Base-by-base conservation (phyloP, 192 early-diverging fungal genomes). In the Gaertneriomyces semiglobifer region DNA sequence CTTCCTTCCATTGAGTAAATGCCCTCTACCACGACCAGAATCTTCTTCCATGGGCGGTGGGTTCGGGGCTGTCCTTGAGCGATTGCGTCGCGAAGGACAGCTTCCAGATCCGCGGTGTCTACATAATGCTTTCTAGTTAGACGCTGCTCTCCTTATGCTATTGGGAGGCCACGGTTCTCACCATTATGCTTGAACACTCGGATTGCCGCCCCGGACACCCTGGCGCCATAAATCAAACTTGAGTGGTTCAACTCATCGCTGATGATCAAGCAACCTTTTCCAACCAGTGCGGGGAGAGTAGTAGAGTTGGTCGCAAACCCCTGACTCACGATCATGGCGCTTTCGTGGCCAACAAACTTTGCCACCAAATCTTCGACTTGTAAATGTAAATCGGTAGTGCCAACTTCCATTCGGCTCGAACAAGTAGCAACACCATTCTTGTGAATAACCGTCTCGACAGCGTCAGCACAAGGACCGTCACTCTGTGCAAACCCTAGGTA, bases 31-130 rank as follows among this genome's bases (percentile, higher is more conserved):
- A 98, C 85, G 3, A 98, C 84, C 65, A 98, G 73, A 73, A 98
- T 98, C 79, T 98, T 98, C 79, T 95, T 96, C 96, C 96, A 98
- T 9, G 94, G 96, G 33, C 96, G 87, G 74, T 97, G 95, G 7
- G 94, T 98, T 56, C 96, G 85, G 20, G 95, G 95, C 77, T 98
- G 96, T 33, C 96, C 96, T 74, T 95, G 91, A 45, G 92, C 78
- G 66, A 98, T 97, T 63, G 87, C 85, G 61, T 92, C 87, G 45
- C 91, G 86, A 43, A 98, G 82, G 40, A 93, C 82, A 25, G 71
- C 46, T 68, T 94, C 93, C 43, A 98, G 76, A 73, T 91, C 89
- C 6, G 74, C 72, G 44, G 87, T 76, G 72, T 93, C 86, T 71
- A 44, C 9, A 8, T 6, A 43, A 47, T 0, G 12, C 25, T 45